These are phyloP conservation scores for Forsythia viridissima DNA, from an alignment of 257 asterid species.

Conservation along the genomic window DNA sequence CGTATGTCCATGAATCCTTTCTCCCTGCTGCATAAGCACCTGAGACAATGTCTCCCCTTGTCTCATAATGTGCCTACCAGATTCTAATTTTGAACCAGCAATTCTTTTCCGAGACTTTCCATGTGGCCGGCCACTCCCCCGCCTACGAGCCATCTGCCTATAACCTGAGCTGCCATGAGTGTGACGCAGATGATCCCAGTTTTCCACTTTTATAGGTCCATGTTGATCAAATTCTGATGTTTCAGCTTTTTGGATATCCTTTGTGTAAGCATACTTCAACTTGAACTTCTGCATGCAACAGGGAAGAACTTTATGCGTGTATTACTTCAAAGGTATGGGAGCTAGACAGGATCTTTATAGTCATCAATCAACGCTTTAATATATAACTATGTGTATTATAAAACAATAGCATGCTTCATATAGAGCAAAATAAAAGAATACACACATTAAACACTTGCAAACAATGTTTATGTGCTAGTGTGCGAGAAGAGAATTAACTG, in stretches of 20 bases:
- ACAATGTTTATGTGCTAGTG: background rate
- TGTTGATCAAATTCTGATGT: conserved; percentile 42
- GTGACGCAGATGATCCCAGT: conserved; percentile 41
- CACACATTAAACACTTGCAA: background rate
- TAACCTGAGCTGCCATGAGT: conserved; percentile 54
- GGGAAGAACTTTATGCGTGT: conserved; percentile 1
- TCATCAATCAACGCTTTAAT: background rate
- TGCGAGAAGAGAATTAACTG: conserved; percentile 55
- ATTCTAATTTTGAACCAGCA: conserved; percentile 34
- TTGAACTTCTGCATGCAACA: conserved; percentile 51
- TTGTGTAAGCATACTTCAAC: conserved; percentile 42
- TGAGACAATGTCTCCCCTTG: conserved; percentile 54
- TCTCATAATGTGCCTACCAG: conserved; percentile 43
- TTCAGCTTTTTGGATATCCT: conserved; percentile 48
- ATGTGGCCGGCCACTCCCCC: conserved; percentile 71
- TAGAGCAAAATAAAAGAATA: background rate
- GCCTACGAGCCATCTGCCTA: conserved; percentile 49
- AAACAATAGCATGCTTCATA: background rate
- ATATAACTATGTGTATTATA: background rate
- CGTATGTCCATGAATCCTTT: conserved; percentile 60
- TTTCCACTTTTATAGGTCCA: conserved; percentile 51
- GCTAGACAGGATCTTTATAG: background rate
- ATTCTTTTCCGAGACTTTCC: conserved; percentile 55
- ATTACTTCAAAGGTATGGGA: background rate
- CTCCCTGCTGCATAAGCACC: conserved; percentile 60